phyloP scores from a whole-genome alignment of 345 rosid species.

The Hibiscus syriacus region DNA sequence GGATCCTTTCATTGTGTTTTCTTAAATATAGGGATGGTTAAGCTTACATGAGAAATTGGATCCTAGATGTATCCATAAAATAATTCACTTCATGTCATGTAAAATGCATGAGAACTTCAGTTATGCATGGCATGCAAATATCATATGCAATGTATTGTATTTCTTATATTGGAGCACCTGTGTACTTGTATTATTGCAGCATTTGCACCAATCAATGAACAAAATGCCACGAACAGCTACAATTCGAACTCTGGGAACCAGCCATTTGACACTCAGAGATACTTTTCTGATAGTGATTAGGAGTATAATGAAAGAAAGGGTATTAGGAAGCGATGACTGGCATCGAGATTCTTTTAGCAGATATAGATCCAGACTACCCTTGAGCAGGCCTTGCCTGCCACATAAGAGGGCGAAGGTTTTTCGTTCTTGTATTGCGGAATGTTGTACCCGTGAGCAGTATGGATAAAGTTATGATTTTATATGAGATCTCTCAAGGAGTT shows the following conservation, averaged over 20 bases:
- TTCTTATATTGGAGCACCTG: not conserved
- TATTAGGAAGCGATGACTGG: not conserved
- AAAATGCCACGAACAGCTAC: not conserved
- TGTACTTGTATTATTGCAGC: not conserved
- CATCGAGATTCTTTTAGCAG: too few relatives aligned
- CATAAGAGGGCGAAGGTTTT: too few relatives aligned
- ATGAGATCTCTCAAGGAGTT: too few relatives aligned
- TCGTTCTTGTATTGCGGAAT: too few relatives aligned
- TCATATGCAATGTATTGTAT: not conserved
- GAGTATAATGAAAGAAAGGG: not conserved
- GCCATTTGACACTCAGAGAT: slow-evolving; percentile 1
- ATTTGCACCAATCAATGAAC: slow-evolving; percentile 7
- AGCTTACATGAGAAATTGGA: not conserved
- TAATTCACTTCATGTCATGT: not conserved
- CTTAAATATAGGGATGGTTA: not conserved
- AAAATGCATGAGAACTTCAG: not conserved
- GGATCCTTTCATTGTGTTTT: not conserved
- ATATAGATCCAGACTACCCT: not conserved
- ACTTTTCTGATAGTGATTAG: not conserved
- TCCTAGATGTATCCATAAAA: not conserved
- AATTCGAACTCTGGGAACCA: not conserved
- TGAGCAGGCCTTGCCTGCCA: too few relatives aligned
- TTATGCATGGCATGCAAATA: not conserved
- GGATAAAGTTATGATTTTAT: not conserved
- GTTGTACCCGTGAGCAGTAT: not conserved